Base-by-base conservation (phyloP, 805 yeast genomes). In the Saccharomycodes ludwigii region DNA sequence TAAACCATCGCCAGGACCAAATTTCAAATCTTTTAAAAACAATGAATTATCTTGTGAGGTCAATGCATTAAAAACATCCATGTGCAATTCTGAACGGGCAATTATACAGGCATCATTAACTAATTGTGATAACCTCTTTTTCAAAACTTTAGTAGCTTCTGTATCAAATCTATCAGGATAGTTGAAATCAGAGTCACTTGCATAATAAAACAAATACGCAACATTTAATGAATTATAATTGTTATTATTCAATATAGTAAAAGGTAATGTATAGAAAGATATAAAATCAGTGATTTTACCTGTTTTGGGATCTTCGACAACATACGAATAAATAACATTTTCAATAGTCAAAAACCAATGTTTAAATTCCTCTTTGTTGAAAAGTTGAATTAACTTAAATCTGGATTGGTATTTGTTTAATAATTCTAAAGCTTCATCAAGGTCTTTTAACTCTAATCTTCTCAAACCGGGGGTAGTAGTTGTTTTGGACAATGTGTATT, bases 61-160 rank as follows among this genome's bases (percentile, higher is more conserved):
- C 40, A 91, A 64, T 7, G 96, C 95, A 52, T 91, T 91, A 67
- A 88, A 83, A 3, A 91, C 97, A 52, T 91, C 98, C 46, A 81
- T 82, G 17, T 68, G 67, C 30, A 64, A 56, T 25, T 62, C 53
- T 52, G 80, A 78, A 15, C 48, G 48, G 18, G 94, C 76, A 24
- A 82, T 57, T 32, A 88, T 68, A 35, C 86, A 65, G 1, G 91
- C 85, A 46, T 86, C 94, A 29, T 61, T 63, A 33, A 85, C 66
- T 40, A 88, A 60, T 4, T 62, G 56, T 17, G 56, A 59, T 41
- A 91, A 65, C 41, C 96, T 67, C 39, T 62, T 60, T 43, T 68
- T 66, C 42, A 82, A 61, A 18, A 55, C 47, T 12, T 48, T 47
- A 7, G 66, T 63, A 3, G 59, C 69, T 3, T 50, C 64, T 17